phyloP scores from a whole-genome alignment of 441 rosid genomes.

The Euphorbia celastroides region DNA sequence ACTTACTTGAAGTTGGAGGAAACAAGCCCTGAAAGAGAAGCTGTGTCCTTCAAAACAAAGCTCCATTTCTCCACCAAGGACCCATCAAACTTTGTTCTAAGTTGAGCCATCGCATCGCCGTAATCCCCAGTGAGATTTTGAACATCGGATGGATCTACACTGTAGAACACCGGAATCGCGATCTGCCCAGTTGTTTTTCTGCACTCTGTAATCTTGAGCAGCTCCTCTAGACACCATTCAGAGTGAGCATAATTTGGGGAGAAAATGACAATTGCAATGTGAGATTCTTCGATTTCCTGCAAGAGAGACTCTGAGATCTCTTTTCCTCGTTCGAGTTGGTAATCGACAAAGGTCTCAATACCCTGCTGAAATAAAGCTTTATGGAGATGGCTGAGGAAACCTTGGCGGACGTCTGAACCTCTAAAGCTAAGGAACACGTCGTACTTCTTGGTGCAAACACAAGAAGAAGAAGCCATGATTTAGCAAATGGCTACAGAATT shows the following conservation, averaged over 20 bases:
- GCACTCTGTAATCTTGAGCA: neutral
- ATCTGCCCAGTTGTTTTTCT: neutral
- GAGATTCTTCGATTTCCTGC: neutral
- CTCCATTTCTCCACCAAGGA: too few relatives aligned
- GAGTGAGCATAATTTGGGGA: neutral
- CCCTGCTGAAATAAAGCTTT: neutral
- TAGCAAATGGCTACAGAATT: too few relatives aligned
- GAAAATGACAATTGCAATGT: neutral
- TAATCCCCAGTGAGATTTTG: neutral
- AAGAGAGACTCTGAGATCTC: neutral
- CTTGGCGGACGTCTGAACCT: neutral
- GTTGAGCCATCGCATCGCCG: neutral
- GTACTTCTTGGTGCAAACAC: neutral
- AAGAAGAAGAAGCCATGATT: neutral
- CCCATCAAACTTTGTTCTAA: too few relatives aligned
- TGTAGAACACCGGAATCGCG: neutral
- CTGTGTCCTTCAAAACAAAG: too few relatives aligned
- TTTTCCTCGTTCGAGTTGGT: conserved; percentile 1
- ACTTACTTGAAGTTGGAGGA: too few relatives aligned
- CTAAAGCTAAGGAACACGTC: conserved; percentile 9
- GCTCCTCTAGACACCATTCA: conserved; percentile 3
- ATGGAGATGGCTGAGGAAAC: neutral
- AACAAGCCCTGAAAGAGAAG: too few relatives aligned
- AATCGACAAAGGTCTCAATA: neutral
- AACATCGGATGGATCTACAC: neutral